Evolutionary conservation across 2,329 filamentous ascomycete genomes (phyloP).

Genomic region (Fusarium sp.): DNA sequence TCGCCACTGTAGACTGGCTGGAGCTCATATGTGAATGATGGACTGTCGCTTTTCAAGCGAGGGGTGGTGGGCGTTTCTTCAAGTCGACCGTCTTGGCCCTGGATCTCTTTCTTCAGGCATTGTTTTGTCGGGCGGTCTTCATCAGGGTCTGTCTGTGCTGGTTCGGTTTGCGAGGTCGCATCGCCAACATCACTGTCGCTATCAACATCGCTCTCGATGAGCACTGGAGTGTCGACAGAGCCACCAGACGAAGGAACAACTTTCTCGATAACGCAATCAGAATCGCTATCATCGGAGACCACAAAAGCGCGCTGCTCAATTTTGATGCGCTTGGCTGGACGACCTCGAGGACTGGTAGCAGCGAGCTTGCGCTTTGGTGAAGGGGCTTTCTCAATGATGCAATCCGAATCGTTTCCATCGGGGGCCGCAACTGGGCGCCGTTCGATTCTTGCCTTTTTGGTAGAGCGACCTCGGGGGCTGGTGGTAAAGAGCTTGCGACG

Average conservation of each 20-base stretch:
- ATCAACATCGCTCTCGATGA: not conserved
- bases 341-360: slow-evolving; percentile 1
- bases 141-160: not conserved
- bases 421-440: not conserved
- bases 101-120: slow-evolving; percentile 11
- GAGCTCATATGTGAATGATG: slow-evolving; percentile 17
- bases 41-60: not conserved
- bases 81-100: not conserved
- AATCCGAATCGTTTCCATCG: not conserved
- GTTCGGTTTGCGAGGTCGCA: not conserved
- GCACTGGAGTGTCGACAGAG: not conserved
- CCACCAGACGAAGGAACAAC: slow-evolving; percentile 13
- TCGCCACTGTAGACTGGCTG: slow-evolving; percentile 37
- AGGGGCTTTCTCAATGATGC: not conserved
- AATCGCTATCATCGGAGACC: slow-evolving; percentile 6
- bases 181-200: slow-evolving; percentile 6
- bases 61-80: not conserved
- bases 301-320: not conserved
- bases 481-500: slow-evolving; percentile 3
- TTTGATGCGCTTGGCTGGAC: slow-evolving; percentile 17
- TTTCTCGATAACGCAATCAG: slow-evolving; percentile 38
- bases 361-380: slow-evolving; percentile 26
- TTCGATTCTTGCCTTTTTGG: not conserved
- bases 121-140: not conserved
- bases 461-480: not conserved